Evolutionary conservation across 75 land plant species (phyloP).

Genomic region (Pinus albicaulis): DNA sequence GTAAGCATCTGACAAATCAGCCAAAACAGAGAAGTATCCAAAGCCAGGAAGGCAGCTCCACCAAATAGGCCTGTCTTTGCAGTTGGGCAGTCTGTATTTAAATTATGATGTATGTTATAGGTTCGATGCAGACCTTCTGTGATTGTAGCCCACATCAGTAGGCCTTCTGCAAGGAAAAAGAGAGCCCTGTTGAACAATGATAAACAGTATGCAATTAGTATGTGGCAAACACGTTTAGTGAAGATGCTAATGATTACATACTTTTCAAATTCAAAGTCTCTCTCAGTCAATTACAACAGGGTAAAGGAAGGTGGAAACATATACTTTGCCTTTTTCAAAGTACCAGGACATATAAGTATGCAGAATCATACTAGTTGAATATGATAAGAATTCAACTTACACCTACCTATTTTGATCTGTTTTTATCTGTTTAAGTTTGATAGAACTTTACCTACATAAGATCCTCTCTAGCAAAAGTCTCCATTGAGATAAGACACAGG

Average conservation of each 20-base stretch:
- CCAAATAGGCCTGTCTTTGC: conserved; percentile 77
- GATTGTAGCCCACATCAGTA: conserved; percentile 56
- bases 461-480: too few species aligned
- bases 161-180: conserved; percentile 26
- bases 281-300: neutral
- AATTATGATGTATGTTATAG: conserved; percentile 21
- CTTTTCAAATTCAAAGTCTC: neutral
- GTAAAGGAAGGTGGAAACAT: too few species aligned
- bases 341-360: too few species aligned
- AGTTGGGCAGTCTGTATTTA: conserved; percentile 38
- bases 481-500: too few species aligned
- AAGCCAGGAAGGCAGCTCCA: conserved; percentile 68
- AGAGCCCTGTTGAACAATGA: conserved; percentile 19
- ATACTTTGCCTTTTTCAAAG: too few species aligned
- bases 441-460: too few species aligned
- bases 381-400: too few species aligned
- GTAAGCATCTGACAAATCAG: conserved; percentile 60
- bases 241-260: neutral
- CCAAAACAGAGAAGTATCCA: conserved; percentile 66
- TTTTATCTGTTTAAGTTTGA: too few species aligned
- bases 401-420: too few species aligned
- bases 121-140: conserved; percentile 34
- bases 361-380: too few species aligned
- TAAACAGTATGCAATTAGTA: neutral
- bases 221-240: neutral